Evolutionary conservation across 176 grass and related monocot genomes (phyloP), one percentile per base, ranked within the genome.

Genomic region (Chloris gayana): DNA sequence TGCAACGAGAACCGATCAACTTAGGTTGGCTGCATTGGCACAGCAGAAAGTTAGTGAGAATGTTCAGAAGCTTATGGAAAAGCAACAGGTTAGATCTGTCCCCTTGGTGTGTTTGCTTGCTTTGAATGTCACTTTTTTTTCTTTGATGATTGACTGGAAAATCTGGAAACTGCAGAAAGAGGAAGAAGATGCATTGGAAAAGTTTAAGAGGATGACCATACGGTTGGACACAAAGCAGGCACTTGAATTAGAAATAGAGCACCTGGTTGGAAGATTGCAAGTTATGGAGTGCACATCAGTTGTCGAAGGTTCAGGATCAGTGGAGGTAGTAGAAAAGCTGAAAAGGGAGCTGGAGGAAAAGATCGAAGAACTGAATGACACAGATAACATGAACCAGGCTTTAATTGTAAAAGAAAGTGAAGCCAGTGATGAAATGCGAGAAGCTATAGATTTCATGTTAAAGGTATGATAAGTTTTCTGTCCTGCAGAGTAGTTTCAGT

Each of bases 171-270:
- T 85, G 64, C 76, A 94, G 95, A 87, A 57, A 50, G 85, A 97
- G 56, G 90, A 83, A 86, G 70, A 81, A 89, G 15, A 22, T 77
- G 70, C 77, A 70, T 60, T 90, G 38, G 79, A 88, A 5, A 85
- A 82, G 79, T 85, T 87, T 76, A 49, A 72, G 59, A 46, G 69
- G 49, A 51, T 91, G 22, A 76, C 83, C 73, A 77, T 77, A 78
- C 69, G 91, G 54, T 47, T 92, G 44, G 73, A 92, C 41, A 63
- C 18, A 22, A 92, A 81, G 72, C 89, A 91, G n/a, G 78, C 77
- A 26, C 81, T 97, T 69, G 80, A 94, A 83, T 66, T 97, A 50
- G 89, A 97, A 65, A 89, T 97, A 88, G 67, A 90, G 5, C 85
- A 90, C 41, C 42, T 94, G 75, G 75, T 61, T 2, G 87, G 84